A percentile compares a stretch with the other conserved stretches of the same genome.
Evolutionary conservation across 2,329 filamentous ascomycete genomes (phyloP).

Genomic region (Tympanopsis confertula): DNA sequence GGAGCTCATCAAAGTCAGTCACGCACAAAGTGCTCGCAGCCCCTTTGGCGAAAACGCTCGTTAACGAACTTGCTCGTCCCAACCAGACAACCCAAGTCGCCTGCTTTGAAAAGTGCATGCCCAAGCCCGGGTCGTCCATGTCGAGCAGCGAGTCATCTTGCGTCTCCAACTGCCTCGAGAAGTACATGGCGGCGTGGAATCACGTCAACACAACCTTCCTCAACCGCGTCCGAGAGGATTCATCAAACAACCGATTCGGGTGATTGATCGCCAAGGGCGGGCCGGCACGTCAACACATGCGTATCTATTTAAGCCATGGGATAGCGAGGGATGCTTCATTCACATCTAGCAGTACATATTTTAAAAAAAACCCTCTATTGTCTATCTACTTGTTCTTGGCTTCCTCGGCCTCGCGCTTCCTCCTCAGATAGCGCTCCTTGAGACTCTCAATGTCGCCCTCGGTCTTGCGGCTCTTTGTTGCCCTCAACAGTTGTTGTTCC

Average conservation of each 20-base stretch:
- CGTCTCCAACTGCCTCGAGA: constrained; percentile 69
- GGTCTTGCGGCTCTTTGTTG: constrained; percentile 68
- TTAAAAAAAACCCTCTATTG: too few species aligned
- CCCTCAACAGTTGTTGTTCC: constrained; percentile 45
- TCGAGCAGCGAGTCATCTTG: constrained; percentile 60
- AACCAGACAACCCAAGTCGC: constrained; percentile 66
- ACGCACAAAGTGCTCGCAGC: background rate
- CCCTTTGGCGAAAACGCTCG: background rate
- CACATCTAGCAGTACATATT: too few species aligned
- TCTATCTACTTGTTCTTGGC: too few species aligned
- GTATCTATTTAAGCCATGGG: too few species aligned
- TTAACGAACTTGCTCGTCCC: background rate
- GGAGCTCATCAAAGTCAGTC: constrained; percentile 55
- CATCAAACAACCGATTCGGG: constrained; percentile 7
- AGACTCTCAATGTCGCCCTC: constrained; percentile 65
- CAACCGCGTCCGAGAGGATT: constrained; percentile 47
- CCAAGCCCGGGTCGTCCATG: constrained; percentile 56
- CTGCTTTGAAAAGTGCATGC: constrained; percentile 69
- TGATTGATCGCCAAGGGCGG: constrained; percentile 1
- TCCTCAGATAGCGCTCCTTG: constrained; percentile 67
- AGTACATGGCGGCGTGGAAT: constrained; percentile 76
- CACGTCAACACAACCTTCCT: constrained; percentile 60
- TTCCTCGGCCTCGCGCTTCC: constrained; percentile 65
- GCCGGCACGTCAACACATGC: constrained; percentile 2
- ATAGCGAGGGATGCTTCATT: too few species aligned